phyloP scores from a whole-genome alignment of 306 rosid genomes.

The Abrus precatorius region DNA sequence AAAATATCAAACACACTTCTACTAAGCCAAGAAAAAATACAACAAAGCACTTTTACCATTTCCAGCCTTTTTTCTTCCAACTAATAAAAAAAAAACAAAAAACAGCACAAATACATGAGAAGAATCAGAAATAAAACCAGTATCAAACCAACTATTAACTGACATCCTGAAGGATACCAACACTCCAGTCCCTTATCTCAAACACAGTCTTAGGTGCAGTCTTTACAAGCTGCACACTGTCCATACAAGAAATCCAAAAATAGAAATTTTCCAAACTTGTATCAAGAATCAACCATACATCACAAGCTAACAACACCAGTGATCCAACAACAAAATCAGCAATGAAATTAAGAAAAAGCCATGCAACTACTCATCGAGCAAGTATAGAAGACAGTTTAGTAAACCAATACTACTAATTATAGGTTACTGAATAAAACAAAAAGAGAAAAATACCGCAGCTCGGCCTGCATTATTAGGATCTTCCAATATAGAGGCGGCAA shows the following conservation, averaged over 20 bases:
- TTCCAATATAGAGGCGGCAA: slow-evolving; percentile 88
- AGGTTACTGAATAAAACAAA: slow-evolving; percentile 1
- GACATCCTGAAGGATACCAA: slow-evolving; percentile 29
- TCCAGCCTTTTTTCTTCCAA: slow-evolving; percentile 47
- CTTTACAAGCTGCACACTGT: slow-evolving; percentile 26
- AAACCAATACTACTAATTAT: not conserved
- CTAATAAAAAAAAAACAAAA: slow-evolving; percentile 27
- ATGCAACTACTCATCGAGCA: not conserved
- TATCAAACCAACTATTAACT: not conserved
- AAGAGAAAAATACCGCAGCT: slow-evolving; percentile 74
- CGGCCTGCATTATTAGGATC: slow-evolving; percentile 91
- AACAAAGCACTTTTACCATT: slow-evolving; percentile 46
- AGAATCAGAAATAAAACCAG: slow-evolving; percentile 45
- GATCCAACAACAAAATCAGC: slow-evolving; percentile 21
- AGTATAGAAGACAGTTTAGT: slow-evolving; percentile 3
- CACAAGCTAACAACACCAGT: slow-evolving; percentile 16
- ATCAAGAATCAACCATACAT: slow-evolving; percentile 35
- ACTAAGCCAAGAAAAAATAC: slow-evolving; percentile 39
- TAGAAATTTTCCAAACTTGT: not conserved
- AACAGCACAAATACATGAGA: slow-evolving; percentile 44
- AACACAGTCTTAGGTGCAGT: not conserved
- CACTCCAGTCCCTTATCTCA: slow-evolving; percentile 1
- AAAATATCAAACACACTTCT: slow-evolving; percentile 24
- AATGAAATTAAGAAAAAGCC: slow-evolving; percentile 15
- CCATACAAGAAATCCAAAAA: slow-evolving; percentile 8